Evolutionary conservation across 2,329 filamentous ascomycete genomes (phyloP).

Genomic region (Lachnellula hyalina): DNA sequence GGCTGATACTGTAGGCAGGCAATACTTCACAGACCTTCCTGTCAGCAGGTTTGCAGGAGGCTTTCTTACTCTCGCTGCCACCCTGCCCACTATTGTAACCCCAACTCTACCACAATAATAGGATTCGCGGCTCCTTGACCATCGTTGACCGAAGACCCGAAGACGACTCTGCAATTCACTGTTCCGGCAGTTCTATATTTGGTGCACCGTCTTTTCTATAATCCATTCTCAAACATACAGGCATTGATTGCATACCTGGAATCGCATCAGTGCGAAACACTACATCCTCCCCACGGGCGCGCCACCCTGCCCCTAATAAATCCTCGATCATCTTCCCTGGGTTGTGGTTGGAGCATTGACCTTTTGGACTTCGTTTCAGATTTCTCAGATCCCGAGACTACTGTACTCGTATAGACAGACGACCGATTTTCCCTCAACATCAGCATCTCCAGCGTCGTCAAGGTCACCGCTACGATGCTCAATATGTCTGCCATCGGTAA

Average conservation of each 20-base stretch:
- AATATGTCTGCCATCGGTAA: constrained; percentile 71
- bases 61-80: constrained; percentile 1
- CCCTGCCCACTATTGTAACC: neutral
- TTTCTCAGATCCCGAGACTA: constrained; percentile 20
- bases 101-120: neutral
- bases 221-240: constrained; percentile 11
- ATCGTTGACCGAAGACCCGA: constrained; percentile 14
- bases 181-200: constrained; percentile 21
- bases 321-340: constrained; percentile 11
- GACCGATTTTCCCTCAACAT: constrained; percentile 12
- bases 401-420: constrained; percentile 3
- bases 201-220: constrained; percentile 6
- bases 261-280: constrained; percentile 35
- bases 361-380: constrained; percentile 27
- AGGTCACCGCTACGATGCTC: constrained; percentile 38
- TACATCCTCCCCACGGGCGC: constrained; percentile 32
- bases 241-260: constrained; percentile 21
- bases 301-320: constrained; percentile 25
- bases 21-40: neutral
- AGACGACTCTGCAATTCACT: constrained; percentile 20
- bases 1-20: neutral
- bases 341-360: constrained; percentile 21
- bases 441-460: constrained; percentile 17
- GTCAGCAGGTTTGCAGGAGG: constrained; percentile 11
- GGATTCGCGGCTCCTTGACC: constrained; percentile 23